Evolutionary conservation across 208 protist genomes (phyloP).

Genomic region (Endotrypanum monterogeii): DNA sequence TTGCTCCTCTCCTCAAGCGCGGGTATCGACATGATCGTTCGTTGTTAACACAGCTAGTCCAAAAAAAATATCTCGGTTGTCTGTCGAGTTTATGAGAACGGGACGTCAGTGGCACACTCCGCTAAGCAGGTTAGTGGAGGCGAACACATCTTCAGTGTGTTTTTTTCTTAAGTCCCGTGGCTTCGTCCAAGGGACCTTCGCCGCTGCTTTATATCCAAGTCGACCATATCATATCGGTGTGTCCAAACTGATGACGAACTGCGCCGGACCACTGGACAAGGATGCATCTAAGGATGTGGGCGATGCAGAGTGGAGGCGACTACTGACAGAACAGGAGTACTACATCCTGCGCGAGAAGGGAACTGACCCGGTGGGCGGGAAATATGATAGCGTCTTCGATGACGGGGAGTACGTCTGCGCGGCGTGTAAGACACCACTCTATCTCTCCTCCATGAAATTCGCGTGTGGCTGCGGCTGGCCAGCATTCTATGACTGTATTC

Average conservation of each 20-base stretch:
- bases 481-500: constrained; percentile 85
- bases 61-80: too few relatives aligned
- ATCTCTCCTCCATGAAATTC: constrained; percentile 89
- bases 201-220: background rate
- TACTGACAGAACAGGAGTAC: constrained; percentile 59
- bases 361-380: constrained; percentile 69
- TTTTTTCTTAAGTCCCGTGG: background rate
- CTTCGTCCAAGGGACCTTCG: background rate
- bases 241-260: constrained; percentile 53
- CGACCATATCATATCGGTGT: constrained; percentile 2
- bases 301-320: constrained; percentile 59
- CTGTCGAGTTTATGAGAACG: too few relatives aligned
- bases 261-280: constrained; percentile 40
- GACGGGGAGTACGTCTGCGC: constrained; percentile 79
- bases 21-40: too few relatives aligned
- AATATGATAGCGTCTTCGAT: constrained; percentile 68
- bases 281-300: constrained; percentile 75
- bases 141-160: background rate
- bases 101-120: background rate
- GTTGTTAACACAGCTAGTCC: too few relatives aligned
- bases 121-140: background rate
- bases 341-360: constrained; percentile 77
- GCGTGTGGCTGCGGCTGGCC: constrained; percentile 90
- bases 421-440: constrained; percentile 80
- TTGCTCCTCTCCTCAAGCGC: too few relatives aligned